Evolutionary conservation across 495 filamentous ascomycete species (phyloP), one percentile per base, ranked within the genome.

Genomic region (Aspergillus indologenus): DNA sequence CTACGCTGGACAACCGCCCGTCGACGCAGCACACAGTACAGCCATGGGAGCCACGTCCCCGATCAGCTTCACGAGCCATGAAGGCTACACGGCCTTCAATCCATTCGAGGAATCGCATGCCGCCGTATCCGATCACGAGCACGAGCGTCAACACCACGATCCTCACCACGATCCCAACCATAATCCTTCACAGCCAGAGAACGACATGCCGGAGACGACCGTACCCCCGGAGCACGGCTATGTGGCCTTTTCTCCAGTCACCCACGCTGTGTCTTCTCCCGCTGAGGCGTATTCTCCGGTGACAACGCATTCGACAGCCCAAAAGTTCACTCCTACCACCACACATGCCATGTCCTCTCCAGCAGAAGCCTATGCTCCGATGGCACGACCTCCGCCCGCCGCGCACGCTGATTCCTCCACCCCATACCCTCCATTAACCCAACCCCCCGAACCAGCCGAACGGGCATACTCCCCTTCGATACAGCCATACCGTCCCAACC

Each of bases 21-120:
- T 17, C 23, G 44, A 58, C 42, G 9, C 60, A n/a, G 53, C 57
- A 34, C 48, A 61, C 12, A 50, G 48, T 20, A 29, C 48, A 12
- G 26, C 56, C 0, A 44, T 21, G 19, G 34, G 60, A 50, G 57
- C 34, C 20, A 53, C 56, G 22, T 58, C 59, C 17, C 62, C 57
- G 31, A 50, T 58, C n/a, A 61, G 42, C 53, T 40, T 40, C 7
- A 56, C 53, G 23, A 61, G 45, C 51, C 59, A 7, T 34, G 45
- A 45, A 26, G 64, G 59, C 9, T 75, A 75, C 40, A 23, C 61
- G n/a, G 65, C 73, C n/a, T 77, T 68, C 53, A 59, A 54, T 45
- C 19, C 56, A 26, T 24, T 40, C 12, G 34, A 40, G 5, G 34
- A 40, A 9, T 8, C 34, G 12, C 12, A 40, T 40, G 34, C 34